These are phyloP conservation scores for Lachnellula cervina DNA, from an alignment of 2,329 filamentous ascomycete genomes.

Conservation along the genomic window DNA sequence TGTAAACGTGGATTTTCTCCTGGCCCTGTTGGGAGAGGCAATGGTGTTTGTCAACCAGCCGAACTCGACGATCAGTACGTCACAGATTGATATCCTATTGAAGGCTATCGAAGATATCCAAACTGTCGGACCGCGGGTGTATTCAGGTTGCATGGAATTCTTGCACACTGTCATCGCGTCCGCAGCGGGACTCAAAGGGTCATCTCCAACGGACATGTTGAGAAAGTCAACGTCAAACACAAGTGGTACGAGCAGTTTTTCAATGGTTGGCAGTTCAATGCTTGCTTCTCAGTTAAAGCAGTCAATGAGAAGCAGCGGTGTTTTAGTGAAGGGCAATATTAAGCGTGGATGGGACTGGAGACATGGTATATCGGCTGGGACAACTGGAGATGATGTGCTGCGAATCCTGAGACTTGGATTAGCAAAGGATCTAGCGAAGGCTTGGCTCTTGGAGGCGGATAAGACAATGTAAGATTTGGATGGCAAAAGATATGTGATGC, in stretches of 20 bases:
- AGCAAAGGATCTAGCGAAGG: slow-evolving; percentile 65
- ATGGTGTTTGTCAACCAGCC: slow-evolving; percentile 69
- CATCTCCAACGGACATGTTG: slow-evolving; percentile 62
- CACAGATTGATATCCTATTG: slow-evolving; percentile 70
- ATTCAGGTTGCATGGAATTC: slow-evolving; percentile 70
- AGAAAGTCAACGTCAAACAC: slow-evolving; percentile 54
- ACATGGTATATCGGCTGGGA: slow-evolving; percentile 49
- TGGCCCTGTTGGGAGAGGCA: slow-evolving; percentile 78
- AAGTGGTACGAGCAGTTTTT: slow-evolving; percentile 55
- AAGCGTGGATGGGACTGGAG: slow-evolving; percentile 72
- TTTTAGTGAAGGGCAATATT: slow-evolving; percentile 42
- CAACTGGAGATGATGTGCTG: slow-evolving; percentile 66
- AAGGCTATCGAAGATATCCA: slow-evolving; percentile 76
- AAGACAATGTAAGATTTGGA: slow-evolving; percentile 22
- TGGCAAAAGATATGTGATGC: slow-evolving; percentile 2
- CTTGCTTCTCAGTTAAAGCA: slow-evolving; percentile 58
- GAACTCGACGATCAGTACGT: slow-evolving; percentile 56
- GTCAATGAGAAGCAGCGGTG: slow-evolving; percentile 51
- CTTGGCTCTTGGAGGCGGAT: slow-evolving; percentile 66
- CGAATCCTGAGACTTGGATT: slow-evolving; percentile 66
- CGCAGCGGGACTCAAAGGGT: slow-evolving; percentile 56
- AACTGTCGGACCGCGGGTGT: slow-evolving; percentile 69
- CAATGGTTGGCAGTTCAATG: slow-evolving; percentile 68
- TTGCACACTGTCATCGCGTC: slow-evolving; percentile 71
- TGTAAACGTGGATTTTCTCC: slow-evolving; percentile 80